Evolutionary conservation across 2,329 filamentous ascomycete genomes (phyloP).

Genomic region (Dothideomycetes sp.): DNA sequence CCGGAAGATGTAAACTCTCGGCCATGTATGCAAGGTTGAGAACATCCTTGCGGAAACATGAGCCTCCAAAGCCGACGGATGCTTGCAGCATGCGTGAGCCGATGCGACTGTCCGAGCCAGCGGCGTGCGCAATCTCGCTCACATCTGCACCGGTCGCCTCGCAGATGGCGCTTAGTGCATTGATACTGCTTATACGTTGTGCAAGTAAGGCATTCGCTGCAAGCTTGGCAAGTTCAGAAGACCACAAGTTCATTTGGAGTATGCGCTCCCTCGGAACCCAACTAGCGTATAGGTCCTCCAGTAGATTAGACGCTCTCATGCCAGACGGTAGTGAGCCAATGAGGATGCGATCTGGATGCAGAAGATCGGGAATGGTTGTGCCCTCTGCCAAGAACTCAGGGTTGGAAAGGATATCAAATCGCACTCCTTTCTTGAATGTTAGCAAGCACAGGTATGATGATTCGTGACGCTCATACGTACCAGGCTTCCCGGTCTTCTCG

Average conservation of each 20-base stretch:
- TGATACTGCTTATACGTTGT: slow-evolving; percentile 71
- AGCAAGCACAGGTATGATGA: too few relatives aligned
- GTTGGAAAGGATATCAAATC: slow-evolving; percentile 69
- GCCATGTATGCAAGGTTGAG: slow-evolving; percentile 63
- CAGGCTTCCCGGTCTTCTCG: slow-evolving; percentile 16
- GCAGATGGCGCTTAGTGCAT: slow-evolving; percentile 69
- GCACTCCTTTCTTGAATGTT: slow-evolving; percentile 35
- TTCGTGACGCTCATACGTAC: too few relatives aligned
- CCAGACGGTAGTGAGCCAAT: slow-evolving; percentile 58
- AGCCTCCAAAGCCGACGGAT: slow-evolving; percentile 67
- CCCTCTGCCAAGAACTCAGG: slow-evolving; percentile 74
- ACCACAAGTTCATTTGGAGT: slow-evolving; percentile 63
- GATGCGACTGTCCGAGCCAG: slow-evolving; percentile 59
- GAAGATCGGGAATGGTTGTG: slow-evolving; percentile 60
- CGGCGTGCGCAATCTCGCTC: slow-evolving; percentile 56
- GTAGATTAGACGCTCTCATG: slow-evolving; percentile 48
- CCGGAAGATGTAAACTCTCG: slow-evolving; percentile 55
- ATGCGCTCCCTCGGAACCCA: slow-evolving; percentile 62
- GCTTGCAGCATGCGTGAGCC: slow-evolving; percentile 64
- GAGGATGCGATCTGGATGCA: slow-evolving; percentile 61
- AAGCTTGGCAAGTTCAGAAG: slow-evolving; percentile 68
- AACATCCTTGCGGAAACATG: slow-evolving; percentile 74
- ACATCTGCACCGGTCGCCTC: slow-evolving; percentile 66
- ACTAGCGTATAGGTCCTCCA: slow-evolving; percentile 55
- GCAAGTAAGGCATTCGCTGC: slow-evolving; percentile 72